phyloP scores from a whole-genome alignment of 371 early-diverging fungal species.

The Circinella umbellata region DNA sequence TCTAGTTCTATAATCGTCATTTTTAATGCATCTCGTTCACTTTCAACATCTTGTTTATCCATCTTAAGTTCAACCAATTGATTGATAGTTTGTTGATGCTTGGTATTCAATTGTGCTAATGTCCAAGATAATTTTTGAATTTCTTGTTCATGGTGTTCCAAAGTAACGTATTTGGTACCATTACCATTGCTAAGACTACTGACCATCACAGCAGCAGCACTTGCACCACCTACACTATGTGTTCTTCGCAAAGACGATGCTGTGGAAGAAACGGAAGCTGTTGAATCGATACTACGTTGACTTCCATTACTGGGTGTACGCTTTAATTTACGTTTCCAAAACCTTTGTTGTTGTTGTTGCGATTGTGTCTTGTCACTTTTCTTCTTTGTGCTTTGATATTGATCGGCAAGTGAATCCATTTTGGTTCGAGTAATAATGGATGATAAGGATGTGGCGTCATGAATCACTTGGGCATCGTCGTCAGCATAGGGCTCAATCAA shows the following conservation, averaged over 20 bases:
- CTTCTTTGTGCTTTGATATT: slow-evolving; percentile 56
- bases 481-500: slow-evolving; percentile 79
- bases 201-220: neutral
- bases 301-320: slow-evolving; percentile 14
- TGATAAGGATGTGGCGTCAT: slow-evolving; percentile 78
- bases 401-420: slow-evolving; percentile 69
- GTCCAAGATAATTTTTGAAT: slow-evolving; percentile 14
- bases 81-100: slow-evolving; percentile 25
- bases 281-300: neutral
- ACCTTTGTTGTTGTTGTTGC: slow-evolving; percentile 19
- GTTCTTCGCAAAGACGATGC: neutral
- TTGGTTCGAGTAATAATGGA: slow-evolving; percentile 68
- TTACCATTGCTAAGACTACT: neutral
- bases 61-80: slow-evolving; percentile 33
- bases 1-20: slow-evolving; percentile 44
- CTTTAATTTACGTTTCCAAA: slow-evolving; percentile 24
- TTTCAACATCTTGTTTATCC: slow-evolving; percentile 44
- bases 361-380: slow-evolving; percentile 44
- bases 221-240: neutral
- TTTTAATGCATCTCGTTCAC: slow-evolving; percentile 48
- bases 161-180: slow-evolving; percentile 5
- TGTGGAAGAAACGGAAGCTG: neutral
- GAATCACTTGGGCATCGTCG: slow-evolving; percentile 69
- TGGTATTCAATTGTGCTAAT: slow-evolving; percentile 10
- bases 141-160: slow-evolving; percentile 21